A percentile compares a stretch with the other conserved stretches of the same genome.
phyloP scores from a whole-genome alignment of 2,329 filamentous ascomycete species.

The Byssochlamys sp. region DNA sequence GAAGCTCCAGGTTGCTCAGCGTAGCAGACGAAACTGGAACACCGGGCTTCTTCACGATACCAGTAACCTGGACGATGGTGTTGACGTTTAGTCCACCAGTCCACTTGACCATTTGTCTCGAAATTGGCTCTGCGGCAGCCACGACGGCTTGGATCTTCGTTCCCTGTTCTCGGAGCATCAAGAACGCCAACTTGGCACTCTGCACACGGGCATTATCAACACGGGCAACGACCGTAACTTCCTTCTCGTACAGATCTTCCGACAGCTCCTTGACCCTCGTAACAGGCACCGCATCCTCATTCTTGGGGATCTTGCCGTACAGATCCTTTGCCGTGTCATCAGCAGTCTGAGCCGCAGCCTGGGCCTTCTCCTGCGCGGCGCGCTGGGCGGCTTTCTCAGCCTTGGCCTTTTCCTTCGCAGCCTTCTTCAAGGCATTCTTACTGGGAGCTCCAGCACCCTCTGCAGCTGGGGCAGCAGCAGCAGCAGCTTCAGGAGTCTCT shows the following conservation, averaged over 20 bases:
- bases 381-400: constrained; percentile 62
- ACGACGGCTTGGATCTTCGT: constrained; percentile 76
- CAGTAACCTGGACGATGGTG: constrained; percentile 72
- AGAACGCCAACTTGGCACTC: constrained; percentile 80
- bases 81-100: constrained; percentile 64
- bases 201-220: constrained; percentile 82
- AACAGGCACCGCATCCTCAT: constrained; percentile 51
- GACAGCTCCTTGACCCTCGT: constrained; percentile 45
- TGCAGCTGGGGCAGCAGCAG: constrained; percentile 16
- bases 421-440: constrained; percentile 78
- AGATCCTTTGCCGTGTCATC: constrained; percentile 56
- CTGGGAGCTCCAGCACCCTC: constrained; percentile 46
- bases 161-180: constrained; percentile 71
- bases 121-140: constrained; percentile 54
- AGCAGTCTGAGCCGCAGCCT: constrained; percentile 55
- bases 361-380: constrained; percentile 65
- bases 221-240: constrained; percentile 67
- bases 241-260: constrained; percentile 57
- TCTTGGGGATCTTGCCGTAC: constrained; percentile 62
- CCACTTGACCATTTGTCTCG: constrained; percentile 92
- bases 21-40: constrained; percentile 82
- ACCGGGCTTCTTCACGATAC: constrained; percentile 66
- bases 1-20: constrained; percentile 72
- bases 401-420: constrained; percentile 82
- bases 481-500: constrained; percentile 19